These are phyloP conservation scores for Quercus lobata DNA, from an alignment of 331 rosid genomes.

Conservation along the genomic window DNA sequence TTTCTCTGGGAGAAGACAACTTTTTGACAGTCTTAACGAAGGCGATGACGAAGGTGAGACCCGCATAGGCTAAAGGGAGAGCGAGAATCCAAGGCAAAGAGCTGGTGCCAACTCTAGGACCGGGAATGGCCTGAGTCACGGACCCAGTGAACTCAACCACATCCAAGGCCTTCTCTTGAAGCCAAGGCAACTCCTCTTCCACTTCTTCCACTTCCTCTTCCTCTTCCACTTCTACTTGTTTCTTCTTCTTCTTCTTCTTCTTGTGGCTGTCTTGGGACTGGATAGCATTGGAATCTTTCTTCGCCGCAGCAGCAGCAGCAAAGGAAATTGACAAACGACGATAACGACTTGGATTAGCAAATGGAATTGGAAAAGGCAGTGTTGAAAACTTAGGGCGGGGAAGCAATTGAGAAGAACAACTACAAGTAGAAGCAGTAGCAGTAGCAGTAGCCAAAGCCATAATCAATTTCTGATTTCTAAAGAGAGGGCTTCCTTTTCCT, in stretches of 20 bases:
- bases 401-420: conserved; percentile 25
- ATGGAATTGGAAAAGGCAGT: background rate
- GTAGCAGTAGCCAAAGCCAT: conserved; percentile 5
- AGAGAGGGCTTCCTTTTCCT: too few species aligned
- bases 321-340: conserved; percentile 1
- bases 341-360: background rate
- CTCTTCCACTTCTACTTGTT: conserved; percentile 8
- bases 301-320: conserved; percentile 17
- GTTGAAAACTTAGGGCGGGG: conserved; percentile 8
- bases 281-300: conserved; percentile 20
- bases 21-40: conserved; percentile 63
- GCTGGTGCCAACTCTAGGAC: conserved; percentile 86
- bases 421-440: conserved; percentile 31
- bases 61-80: conserved; percentile 70
- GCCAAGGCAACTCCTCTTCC: conserved; percentile 91
- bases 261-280: background rate
- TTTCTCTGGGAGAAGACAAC: conserved; percentile 76
- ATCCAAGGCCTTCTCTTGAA: conserved; percentile 96
- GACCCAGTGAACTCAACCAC: conserved; percentile 92
- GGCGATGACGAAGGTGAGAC: conserved; percentile 69
- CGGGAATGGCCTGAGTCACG: conserved; percentile 86
- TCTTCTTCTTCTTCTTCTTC: background rate
- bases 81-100: conserved; percentile 93
- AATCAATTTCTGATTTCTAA: too few species aligned
- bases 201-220: conserved; percentile 57